Base-by-base conservation (phyloP, 2,329 filamentous ascomycete genomes). In the Keithomyces neogunnii region DNA sequence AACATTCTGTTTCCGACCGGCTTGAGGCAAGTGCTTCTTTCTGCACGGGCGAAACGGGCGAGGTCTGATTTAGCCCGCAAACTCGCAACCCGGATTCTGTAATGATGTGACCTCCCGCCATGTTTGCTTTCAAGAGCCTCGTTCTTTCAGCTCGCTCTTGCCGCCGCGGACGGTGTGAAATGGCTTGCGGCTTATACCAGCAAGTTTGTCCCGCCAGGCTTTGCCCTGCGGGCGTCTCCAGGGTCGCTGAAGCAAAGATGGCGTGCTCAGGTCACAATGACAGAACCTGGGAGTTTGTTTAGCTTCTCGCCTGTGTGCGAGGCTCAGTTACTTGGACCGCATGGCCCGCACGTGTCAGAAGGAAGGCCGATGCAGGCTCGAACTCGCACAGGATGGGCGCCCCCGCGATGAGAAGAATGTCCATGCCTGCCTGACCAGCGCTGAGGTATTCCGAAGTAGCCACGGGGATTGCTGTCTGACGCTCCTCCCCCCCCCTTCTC, bases 271-370 rank as follows among this genome's bases (percentile, higher is more conserved):
- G 46, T 50, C 32, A 42, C 47, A 45, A 44, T 31, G 28, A 42
- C 45, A n/a, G 10, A 26, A 33, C 43, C 35, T n/a, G 19, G 35
- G 19, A 19, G 19, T 19, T 50, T 44, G 38, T 48, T 47, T 45
- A 43, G 38, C 44, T 43, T 40, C 3, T 13, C 5, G 3, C 26
- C 38, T 11, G 38, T 40, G 38, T 26, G 6, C 26, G 19, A 19
- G 3, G 29, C 28, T 7, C 13, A n/a, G 33, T 42, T 29, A 29
- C n/a, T 26, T 29, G 38, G 30, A 44, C 28, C 38, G 35, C 51
- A 50, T 50, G 51, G 51, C 36, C 33, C 32, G 50, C 51, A 53
- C 51, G 51, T 50, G 51, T 47, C 35, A 8, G 45, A 39, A 36
- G 10, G 33, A 43, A 33, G 45, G 38, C 45, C 32, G 39, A 40